Base-by-base conservation (phyloP, 2,329 filamentous ascomycete species). In the Trichoderma harzianum region DNA sequence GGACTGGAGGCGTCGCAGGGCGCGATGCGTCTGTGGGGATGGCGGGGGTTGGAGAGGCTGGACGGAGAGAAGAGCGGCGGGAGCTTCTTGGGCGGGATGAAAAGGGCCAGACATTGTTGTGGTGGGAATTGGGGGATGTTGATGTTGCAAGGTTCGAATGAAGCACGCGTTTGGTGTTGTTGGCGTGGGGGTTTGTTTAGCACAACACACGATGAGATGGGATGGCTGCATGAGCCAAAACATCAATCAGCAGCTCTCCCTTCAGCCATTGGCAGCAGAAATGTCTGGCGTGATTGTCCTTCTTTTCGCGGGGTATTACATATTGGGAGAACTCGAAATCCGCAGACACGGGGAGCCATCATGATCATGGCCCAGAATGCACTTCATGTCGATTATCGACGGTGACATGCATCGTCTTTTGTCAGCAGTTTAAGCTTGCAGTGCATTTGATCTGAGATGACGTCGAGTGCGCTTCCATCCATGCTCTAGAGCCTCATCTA, bases 1-100 rank as follows among this genome's bases (percentile, higher is more conserved):
- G 36, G 92, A 94, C 81, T 94, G 91, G 34, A 93, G 88, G 79
- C 91, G 91, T 76, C 92, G 89, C 73, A 94, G 85, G 61, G 88
- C 87, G 77, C 92, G 89, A 78, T 90, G 88, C 30, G 89, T 89
- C 73, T 89, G 87, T 57, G 90, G 90, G 32, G 90, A 90, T 28
- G 88, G 85, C 73, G 89, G 86, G 26, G 70, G 64, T 34, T 72
- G 70, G 7, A 72, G 64, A 55, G 58, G n/a, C 30, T 69, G 70
- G 34, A 64, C n/a, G 21, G 55, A 34, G 28, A 65, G 24, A 16
- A 66, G 57, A 26, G 39, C 58, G 30, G 69, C 58, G 21, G 51
- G 60, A 32, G 60, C 69, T n/a, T 70, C 69, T 55, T 57, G 58
- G 2, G 68, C 39, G 21, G 68, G 58, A n/a, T 43, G 39, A 5